Conservation (phyloP, 805 yeast species). For the Candida koratica region DNA sequence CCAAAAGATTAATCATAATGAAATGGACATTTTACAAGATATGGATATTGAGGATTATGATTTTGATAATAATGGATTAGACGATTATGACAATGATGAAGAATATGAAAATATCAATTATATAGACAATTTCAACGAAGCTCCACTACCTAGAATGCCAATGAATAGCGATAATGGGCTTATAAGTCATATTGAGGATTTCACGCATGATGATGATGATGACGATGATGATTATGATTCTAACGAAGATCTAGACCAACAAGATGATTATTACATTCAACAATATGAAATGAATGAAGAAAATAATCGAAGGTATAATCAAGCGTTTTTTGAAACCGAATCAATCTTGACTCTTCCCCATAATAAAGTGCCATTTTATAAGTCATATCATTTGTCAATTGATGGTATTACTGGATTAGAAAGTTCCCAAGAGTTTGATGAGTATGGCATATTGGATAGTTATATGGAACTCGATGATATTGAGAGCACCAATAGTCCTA, state of each 20-base stretch:
- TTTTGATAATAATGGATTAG: constrained; percentile 41
- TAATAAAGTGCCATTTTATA: constrained; percentile 16
- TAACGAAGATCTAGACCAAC: constrained; percentile 6
- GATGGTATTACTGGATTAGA: constrained; percentile 13
- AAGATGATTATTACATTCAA: constrained; percentile 10
- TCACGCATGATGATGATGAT: constrained; percentile 1
- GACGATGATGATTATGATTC: constrained; percentile 11
- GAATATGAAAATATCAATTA: constrained; percentile 19
- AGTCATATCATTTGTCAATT: constrained; percentile 28
- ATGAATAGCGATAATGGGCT: constrained; percentile 4
- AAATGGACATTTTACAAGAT: constrained; percentile 25
- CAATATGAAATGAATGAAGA: constrained; percentile 11
- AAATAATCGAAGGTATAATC: constrained; percentile 5
- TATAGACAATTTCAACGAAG: constrained; percentile 13
- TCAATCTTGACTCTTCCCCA: constrained; percentile 11
- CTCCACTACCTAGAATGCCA: neutral
- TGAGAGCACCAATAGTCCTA: neutral
- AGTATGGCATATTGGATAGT: constrained; percentile 35
- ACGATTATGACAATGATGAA: constrained; percentile 23
- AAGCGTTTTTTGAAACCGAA: constrained; percentile 9
- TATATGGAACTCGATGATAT: constrained; percentile 18
- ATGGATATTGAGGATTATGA: constrained; percentile 36
- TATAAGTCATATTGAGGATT: constrained; percentile 8
- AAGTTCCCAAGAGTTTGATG: constrained; percentile 13
- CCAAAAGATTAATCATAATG: constrained; percentile 3